Base-by-base conservation (phyloP, 352 stramenopile species). In the Plasmopara muralis region DNA sequence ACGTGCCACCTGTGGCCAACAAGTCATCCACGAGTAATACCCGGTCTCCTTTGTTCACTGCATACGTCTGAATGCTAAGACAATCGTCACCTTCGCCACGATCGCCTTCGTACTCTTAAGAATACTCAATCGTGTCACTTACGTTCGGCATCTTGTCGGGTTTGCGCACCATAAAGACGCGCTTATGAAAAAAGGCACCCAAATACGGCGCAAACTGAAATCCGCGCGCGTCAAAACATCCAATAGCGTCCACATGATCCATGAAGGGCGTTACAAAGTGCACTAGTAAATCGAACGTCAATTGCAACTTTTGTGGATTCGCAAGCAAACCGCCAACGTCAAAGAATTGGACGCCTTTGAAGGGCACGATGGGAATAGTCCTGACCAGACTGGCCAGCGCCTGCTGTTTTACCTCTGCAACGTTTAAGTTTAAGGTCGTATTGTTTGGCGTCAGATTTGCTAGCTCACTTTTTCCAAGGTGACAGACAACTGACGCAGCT, bases 151-250 rank as follows among this genome's bases (percentile, higher is more conserved):
- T 97, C 71, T 98, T 98, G 38, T 93, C 93, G 31, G 89, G 86
- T 71, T 99, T 99, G 57, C 96, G 84, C 64, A 98, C 89, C 95
- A 99, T 99, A 62, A 99, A 97, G 63, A 99, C 98, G 18, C 94
- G 95, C 64, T 98, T 98, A 50, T 97, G 85, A 56, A 99, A 85
- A n/a, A 76, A 79, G 42, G 97, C 74, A 14, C 93, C 96, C 48
- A 98, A 76, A 46, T 96, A 95, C 44, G 96, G 95, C 16, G 90
- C 95, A 43, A 99, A 93, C 25, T 98, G 73, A 58, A 99, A 99
- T n/a, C 95, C 95, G 33, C 96, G 85, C 40, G 95, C 95, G 69
- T 99, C 95, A 50, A 99, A 87, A 70, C 93, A 95, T 50, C 88
- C 87, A 43, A 97, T 96, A 43, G 70, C 72, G 61, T 88, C 70